These are phyloP conservation scores for Dryas octopetala DNA, from an alignment of 306 rosid genomes.

Conservation along the genomic window DNA sequence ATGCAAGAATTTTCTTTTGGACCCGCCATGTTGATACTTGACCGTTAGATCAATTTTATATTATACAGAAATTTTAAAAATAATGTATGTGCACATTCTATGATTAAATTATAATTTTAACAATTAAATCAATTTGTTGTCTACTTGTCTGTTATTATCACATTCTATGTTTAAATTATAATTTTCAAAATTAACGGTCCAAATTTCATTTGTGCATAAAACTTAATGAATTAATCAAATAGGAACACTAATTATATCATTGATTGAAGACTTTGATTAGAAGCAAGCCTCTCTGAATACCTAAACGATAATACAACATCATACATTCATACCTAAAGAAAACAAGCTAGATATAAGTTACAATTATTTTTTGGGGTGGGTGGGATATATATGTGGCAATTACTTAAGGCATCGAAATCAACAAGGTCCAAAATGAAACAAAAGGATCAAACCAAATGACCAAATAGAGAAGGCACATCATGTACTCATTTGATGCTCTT, in stretches of 20 bases:
- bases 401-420: neutral
- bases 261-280: neutral
- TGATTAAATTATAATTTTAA: too few species aligned
- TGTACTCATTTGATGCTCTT: slow-evolving; percentile 15
- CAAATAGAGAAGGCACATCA: neutral
- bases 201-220: neutral
- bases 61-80: too few species aligned
- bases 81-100: too few species aligned
- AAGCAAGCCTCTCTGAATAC: neutral
- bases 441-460: slow-evolving; percentile 11
- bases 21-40: too few species aligned
- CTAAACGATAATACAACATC: neutral
- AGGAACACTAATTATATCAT: neutral
- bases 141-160: too few species aligned
- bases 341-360: neutral
- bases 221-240: too few species aligned
- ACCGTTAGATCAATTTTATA: too few species aligned
- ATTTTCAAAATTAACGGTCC: neutral
- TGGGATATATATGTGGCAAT: neutral
- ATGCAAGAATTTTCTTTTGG: too few species aligned
- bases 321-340: neutral
- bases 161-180: too few species aligned
- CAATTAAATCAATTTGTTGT: too few species aligned
- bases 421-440: too few species aligned
- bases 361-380: too few species aligned